Conservation (phyloP, 768 basidiomycete species). For the Galerina sulciceps region DNA sequence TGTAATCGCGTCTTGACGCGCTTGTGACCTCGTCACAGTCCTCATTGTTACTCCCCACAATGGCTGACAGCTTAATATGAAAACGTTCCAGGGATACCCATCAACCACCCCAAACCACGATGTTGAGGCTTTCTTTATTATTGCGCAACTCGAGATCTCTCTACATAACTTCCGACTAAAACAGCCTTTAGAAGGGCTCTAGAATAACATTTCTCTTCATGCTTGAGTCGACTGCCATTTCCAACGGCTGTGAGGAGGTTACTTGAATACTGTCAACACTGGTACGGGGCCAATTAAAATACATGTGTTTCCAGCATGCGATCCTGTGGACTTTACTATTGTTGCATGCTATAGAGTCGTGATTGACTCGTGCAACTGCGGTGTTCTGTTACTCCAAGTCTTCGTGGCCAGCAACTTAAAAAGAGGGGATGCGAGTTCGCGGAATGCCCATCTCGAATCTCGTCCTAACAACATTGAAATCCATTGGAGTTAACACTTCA, state of each 20-base stretch:
- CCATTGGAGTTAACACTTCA: neutral
- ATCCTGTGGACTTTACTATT: neutral
- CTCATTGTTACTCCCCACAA: neutral
- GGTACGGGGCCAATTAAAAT: neutral
- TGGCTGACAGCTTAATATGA: neutral
- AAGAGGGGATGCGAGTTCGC: neutral
- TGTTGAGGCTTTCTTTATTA: neutral
- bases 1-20: conserved; percentile 11
- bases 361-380: conserved; percentile 13
- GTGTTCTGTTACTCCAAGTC: conserved; percentile 3
- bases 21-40: conserved; percentile 27
- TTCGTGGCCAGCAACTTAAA: neutral
- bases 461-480: neutral
- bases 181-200: neutral
- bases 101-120: neutral
- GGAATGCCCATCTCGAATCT: neutral
- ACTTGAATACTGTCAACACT: too few species aligned
- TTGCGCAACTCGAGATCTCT: neutral
- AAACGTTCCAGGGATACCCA: neutral
- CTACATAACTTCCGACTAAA: neutral
- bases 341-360: neutral
- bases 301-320: neutral
- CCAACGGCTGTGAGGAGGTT: neutral
- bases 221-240: neutral
- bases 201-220: neutral